These are phyloP conservation scores for Collybia sp. DNA, from an alignment of 768 basidiomycete genomes.

Conservation along the genomic window DNA sequence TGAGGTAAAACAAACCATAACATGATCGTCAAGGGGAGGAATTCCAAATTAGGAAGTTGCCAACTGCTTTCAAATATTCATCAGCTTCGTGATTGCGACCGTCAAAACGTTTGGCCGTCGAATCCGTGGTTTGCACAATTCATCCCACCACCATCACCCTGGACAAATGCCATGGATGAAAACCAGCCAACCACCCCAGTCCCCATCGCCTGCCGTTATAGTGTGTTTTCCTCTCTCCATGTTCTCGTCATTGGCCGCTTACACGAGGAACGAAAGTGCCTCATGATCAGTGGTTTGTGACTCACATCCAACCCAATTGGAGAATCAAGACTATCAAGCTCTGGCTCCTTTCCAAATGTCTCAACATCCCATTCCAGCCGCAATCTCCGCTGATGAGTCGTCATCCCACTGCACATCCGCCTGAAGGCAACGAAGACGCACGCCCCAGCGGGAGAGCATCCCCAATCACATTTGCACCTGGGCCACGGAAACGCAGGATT, in stretches of 20 bases:
- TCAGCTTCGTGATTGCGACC: no score
- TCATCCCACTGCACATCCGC: conserved; percentile 1
- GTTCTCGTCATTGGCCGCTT: not conserved
- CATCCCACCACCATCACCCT: no score
- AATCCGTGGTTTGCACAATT: no score
- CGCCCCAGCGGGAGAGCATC: conserved; percentile 41
- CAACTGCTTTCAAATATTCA: no score
- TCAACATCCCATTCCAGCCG: conserved; percentile 27
- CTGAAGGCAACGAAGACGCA: conserved; percentile 7
- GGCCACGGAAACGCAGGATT: conserved; percentile 31
- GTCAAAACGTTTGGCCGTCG: no score
- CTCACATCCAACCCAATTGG: conserved; percentile 57
- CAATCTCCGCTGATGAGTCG: conserved; percentile 9
- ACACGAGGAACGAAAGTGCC: conserved; percentile 37
- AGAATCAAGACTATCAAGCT: conserved; percentile 60
- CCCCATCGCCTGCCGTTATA: conserved; percentile 51
- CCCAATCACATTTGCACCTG: conserved; percentile 66
- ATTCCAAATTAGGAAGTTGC: no score
- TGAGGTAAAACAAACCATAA: no score
- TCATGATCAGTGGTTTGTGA: conserved; percentile 76
- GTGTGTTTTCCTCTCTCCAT: conserved; percentile 31
- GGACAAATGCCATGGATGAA: no score
- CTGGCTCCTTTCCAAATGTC: conserved; percentile 56
- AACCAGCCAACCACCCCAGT: conserved; percentile 15
- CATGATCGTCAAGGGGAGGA: no score